A percentile compares a stretch with the other conserved stretches of the same genome.
Evolutionary conservation across 1,284 basidiomycete genomes (phyloP).

Genomic region (Moesziomyces antarcticus): DNA sequence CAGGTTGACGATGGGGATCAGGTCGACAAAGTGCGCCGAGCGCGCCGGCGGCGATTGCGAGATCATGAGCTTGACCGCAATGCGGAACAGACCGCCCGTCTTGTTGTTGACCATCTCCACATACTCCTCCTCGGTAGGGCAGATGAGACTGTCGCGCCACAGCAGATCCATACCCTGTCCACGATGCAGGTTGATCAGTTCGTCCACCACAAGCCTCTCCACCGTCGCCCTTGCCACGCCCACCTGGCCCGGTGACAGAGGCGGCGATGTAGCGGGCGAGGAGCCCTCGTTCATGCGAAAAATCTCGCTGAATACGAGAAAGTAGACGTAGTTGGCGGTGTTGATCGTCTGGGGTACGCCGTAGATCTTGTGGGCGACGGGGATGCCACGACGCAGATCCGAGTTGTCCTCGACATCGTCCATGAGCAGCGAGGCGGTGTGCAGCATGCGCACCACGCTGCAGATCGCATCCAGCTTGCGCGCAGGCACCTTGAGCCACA

Average conservation of each 20-base stretch:
- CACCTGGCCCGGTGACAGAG: slow-evolving; percentile 25
- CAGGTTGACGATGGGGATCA: slow-evolving; percentile 86
- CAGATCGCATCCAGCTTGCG: slow-evolving; percentile 80
- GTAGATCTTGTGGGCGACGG: slow-evolving; percentile 93
- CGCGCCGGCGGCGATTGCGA: slow-evolving; percentile 69
- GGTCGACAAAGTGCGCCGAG: slow-evolving; percentile 9
- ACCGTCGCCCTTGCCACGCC: slow-evolving; percentile 15
- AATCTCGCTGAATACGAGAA: slow-evolving; percentile 70
- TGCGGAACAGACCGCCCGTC: slow-evolving; percentile 91
- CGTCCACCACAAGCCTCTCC: slow-evolving; percentile 68
- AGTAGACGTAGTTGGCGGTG: slow-evolving; percentile 96
- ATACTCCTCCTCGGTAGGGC: slow-evolving; percentile 95
- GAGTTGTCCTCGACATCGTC: slow-evolving; percentile 98
- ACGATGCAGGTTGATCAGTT: slow-evolving; percentile 88
- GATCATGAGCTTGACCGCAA: slow-evolving; percentile 97
- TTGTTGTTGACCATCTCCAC: slow-evolving; percentile 98
- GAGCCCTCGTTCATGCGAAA: slow-evolving; percentile 80
- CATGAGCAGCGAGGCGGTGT: slow-evolving; percentile 90
- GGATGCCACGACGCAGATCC: slow-evolving; percentile 85
- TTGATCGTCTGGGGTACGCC: slow-evolving; percentile 97
- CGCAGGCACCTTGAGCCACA: slow-evolving; percentile 85
- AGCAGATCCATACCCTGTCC: slow-evolving; percentile 95
- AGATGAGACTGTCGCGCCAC: slow-evolving; percentile 90
- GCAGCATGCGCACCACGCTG: slow-evolving; percentile 88
- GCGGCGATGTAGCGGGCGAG: slow-evolving; percentile 5